Percentiles rank a stretch among this genome's conserved stretches.
These are phyloP conservation scores for Coemansia sp. DNA, from an alignment of 192 early-diverging fungal genomes.

Conservation along the genomic window DNA sequence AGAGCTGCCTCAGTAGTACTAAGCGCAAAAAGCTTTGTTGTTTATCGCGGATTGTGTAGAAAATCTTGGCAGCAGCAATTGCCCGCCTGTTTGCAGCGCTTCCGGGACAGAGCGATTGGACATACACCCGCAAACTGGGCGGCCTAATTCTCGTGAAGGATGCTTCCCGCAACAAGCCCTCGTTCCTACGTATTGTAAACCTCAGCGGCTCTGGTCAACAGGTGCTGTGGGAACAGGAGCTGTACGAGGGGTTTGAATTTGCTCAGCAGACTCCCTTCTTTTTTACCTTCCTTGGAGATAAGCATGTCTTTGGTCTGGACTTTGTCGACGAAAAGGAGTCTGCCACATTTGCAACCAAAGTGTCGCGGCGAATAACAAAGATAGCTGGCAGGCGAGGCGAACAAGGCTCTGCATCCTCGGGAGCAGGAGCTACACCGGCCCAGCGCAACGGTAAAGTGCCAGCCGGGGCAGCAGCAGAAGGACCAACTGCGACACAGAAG, in stretches of 20 bases:
- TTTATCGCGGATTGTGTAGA: conserved; percentile 56
- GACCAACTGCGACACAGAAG: conserved; percentile 62
- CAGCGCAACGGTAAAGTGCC: conserved; percentile 3
- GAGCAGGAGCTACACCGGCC: conserved; percentile 8
- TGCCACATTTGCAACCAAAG: conserved; percentile 63
- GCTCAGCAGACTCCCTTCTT: conserved; percentile 64
- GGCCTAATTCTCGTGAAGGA: conserved; percentile 70
- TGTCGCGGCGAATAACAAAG: conserved; percentile 34
- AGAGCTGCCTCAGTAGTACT: too few relatives aligned
- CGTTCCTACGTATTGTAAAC: conserved; percentile 72
- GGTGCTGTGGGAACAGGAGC: conserved; percentile 81
- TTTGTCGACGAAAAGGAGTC: conserved; percentile 72
- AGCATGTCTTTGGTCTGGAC: conserved; percentile 67
- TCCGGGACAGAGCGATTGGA: conserved; percentile 67
- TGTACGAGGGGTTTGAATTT: conserved; percentile 73
- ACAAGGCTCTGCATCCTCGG: conserved; percentile 16
- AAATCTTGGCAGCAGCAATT: conserved; percentile 75
- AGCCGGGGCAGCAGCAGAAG: conserved; percentile 1
- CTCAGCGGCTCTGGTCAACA: conserved; percentile 55
- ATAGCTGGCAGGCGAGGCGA: conserved; percentile 23
- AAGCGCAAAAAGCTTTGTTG: background rate
- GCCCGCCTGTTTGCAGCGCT: conserved; percentile 73
- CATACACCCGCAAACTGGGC: conserved; percentile 68
- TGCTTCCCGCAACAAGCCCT: conserved; percentile 58
- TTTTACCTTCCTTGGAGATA: conserved; percentile 69